These are phyloP conservation scores for Kurtzmaniella quercitrusa DNA, from an alignment of 1,139 yeast genomes.

Conservation along the genomic window DNA sequence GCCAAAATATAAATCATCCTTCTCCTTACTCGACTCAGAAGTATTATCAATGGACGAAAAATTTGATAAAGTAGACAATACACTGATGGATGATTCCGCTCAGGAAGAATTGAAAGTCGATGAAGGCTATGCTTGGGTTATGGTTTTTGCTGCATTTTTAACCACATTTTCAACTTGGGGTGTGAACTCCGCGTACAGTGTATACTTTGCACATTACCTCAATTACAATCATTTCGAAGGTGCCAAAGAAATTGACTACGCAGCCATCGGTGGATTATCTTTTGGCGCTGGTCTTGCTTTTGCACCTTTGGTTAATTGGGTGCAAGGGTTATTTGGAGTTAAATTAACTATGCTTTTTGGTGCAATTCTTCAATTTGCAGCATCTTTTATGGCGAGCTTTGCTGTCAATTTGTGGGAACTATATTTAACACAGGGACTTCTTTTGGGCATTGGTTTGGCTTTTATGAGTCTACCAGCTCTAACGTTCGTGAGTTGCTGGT, in stretches of 20 bases:
- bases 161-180: constrained; percentile 41
- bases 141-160: constrained; percentile 30
- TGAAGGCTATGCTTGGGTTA: constrained; percentile 40
- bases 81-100: no score
- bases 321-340: constrained; percentile 27
- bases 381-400: constrained; percentile 44
- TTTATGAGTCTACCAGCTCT: constrained; percentile 29
- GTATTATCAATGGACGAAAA: no score
- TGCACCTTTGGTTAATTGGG: constrained; percentile 28
- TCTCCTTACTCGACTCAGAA: no score
- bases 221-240: constrained; percentile 21
- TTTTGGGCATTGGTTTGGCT: constrained; percentile 27
- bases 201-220: constrained; percentile 36
- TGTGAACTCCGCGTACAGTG: constrained; percentile 40
- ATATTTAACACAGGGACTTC: constrained; percentile 27
- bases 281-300: constrained; percentile 14
- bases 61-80: no score
- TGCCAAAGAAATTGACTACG: constrained; percentile 18
- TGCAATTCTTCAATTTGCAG: constrained; percentile 35
- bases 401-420: constrained; percentile 33
- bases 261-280: constrained; percentile 22
- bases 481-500: constrained; percentile 58
- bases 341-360: constrained; percentile 28
- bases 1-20: no score
- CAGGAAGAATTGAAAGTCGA: constrained; percentile 17